Evolutionary conservation across 2,329 filamentous ascomycete genomes (phyloP), one percentile per base, ranked within the genome.

Genomic region (Metarhizium sp.): DNA sequence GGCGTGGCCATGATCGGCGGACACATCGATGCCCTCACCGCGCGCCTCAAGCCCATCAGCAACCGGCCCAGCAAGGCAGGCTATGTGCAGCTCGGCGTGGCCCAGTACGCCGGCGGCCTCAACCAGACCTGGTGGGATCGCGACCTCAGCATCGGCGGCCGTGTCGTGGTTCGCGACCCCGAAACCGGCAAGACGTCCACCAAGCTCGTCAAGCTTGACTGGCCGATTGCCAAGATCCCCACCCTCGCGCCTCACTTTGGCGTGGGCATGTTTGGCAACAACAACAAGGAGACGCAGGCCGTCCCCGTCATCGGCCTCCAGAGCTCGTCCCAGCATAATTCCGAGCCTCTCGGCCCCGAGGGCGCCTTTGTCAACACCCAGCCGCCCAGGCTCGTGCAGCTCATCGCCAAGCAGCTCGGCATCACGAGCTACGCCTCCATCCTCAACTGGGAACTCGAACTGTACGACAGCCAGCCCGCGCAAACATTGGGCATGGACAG

Each of bases 41-140:
- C 92, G 18, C 89, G 86, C 71, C 75, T 97, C 63, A 97, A 97
- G 83, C 92, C 94, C 10, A 82, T 96, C 32, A 90, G 90, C 65
- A 88, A 83, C 66, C 85, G 96, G 65, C 84, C 87, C n/a, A 88
- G 78, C 63, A 90, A 87, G 68, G 87, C 88, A 36, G 92, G 94
- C 54, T 99, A 90, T 67, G 71, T 90, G 32, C 90, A 97, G 74
- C 80, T 97, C 6, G 92, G 90, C 29, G 90, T 97, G 53, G 92
- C 94, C 2, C 94, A 89, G 0, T 99, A 97, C 68, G 92, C 91
- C 10, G 92, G 94, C 52, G 91, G 78, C 1, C 74, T 97, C 59
- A 94, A 92, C 67, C 78, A 79, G 59, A 97, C 94, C 1, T 97
- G 94, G 94, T 97, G 92, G 92, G 94, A 97, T 70, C 84, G 94